A percentile compares a stretch with the other conserved stretches of the same genome.
These are phyloP conservation scores for Melocanna baccifera DNA, from an alignment of 176 grass and related monocot genomes.

Conservation along the genomic window DNA sequence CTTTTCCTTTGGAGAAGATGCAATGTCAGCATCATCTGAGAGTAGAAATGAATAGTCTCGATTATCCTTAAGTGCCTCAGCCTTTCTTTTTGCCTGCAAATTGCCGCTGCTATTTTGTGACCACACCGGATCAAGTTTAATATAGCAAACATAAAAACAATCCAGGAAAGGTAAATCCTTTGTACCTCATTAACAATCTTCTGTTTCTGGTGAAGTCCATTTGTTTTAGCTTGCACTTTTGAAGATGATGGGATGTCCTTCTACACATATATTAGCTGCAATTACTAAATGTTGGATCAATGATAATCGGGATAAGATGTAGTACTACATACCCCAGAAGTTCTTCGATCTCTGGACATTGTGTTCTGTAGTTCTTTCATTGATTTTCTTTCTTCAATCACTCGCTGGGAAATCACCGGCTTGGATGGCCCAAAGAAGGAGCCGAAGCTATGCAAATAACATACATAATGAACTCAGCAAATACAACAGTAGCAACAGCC, in stretches of 20 bases:
- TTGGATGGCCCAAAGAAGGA: constrained; percentile 96
- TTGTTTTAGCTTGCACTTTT: constrained; percentile 43
- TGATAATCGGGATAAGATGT: background rate
- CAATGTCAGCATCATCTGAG: constrained; percentile 78
- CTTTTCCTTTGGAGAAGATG: constrained; percentile 48
- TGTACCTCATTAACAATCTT: constrained; percentile 82
- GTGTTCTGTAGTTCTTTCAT: constrained; percentile 62
- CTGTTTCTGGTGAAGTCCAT: constrained; percentile 46
- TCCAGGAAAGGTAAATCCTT: constrained; percentile 21
- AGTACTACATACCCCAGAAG: constrained; percentile 42
- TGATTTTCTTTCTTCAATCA: constrained; percentile 92
- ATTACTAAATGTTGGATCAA: constrained; percentile 16
- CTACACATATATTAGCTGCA: constrained; percentile 35
- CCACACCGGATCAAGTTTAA: constrained; percentile 17
- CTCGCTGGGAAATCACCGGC: constrained; percentile 74
- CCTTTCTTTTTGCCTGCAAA: constrained; percentile 81
- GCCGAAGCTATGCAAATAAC: constrained; percentile 65
- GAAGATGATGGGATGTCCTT: constrained; percentile 58
- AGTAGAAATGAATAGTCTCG: constrained; percentile 92
- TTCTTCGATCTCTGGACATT: constrained; percentile 28
- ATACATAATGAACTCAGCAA: background rate
- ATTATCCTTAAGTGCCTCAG: constrained; percentile 80
- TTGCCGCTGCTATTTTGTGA: constrained; percentile 41
- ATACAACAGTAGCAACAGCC: background rate
- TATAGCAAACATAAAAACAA: constrained; percentile 32